A percentile compares a stretch with the other conserved stretches of the same genome.
These are phyloP conservation scores for Colletotrichum sp. DNA, from an alignment of 2,329 filamentous ascomycete genomes.

Conservation along the genomic window DNA sequence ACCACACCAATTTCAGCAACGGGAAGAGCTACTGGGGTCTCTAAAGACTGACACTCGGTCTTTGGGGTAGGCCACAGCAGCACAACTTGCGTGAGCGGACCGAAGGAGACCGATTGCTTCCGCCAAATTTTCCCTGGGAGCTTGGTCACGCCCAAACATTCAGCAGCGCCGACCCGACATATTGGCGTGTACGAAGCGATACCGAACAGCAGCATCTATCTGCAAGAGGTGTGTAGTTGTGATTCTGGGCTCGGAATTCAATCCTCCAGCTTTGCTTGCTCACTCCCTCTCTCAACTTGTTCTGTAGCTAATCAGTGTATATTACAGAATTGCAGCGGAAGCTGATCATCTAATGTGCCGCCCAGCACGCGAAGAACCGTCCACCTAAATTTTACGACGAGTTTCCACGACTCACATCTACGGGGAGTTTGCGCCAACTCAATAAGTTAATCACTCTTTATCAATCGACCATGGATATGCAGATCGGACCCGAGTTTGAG, in stretches of 20 bases:
- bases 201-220: neutral
- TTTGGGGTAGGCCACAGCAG: neutral
- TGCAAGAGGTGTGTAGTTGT: neutral
- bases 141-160: neutral
- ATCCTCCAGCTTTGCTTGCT: neutral
- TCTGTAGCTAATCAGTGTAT: neutral
- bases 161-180: neutral
- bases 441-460: neutral
- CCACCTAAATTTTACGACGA: neutral
- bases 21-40: neutral
- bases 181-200: neutral
- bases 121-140: neutral
- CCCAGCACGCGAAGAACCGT: neutral
- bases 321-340: neutral
- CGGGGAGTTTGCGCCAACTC: neutral
- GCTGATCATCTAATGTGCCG: neutral
- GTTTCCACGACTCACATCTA: neutral
- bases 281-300: neutral
- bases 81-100: neutral
- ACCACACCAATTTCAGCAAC: neutral
- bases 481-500: conserved; percentile 78
- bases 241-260: neutral
- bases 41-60: neutral
- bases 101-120: neutral
- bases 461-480: neutral